Evolutionary conservation across 352 stramenopile species (phyloP).

Genomic region (Salisapilia sapeloensis): DNA sequence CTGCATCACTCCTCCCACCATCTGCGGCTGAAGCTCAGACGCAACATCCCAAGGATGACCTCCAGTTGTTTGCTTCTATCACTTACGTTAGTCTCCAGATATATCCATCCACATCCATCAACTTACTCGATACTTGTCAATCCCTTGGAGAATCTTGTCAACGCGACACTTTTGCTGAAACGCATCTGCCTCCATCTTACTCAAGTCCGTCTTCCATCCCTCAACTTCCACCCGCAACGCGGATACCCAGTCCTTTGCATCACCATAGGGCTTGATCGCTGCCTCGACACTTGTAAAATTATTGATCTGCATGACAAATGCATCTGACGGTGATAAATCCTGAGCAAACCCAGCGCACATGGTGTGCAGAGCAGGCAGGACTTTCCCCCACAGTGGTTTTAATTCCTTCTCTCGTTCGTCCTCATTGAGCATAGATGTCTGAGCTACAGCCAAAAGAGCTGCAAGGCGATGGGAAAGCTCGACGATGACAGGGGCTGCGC

Average conservation of each 20-base stretch:
- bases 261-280: slow-evolving; percentile 17
- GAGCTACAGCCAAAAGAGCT: slow-evolving; percentile 32
- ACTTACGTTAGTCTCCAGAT: not conserved
- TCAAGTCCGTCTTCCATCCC: slow-evolving; percentile 16
- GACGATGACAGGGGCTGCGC: slow-evolving; percentile 32
- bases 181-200: slow-evolving; percentile 25
- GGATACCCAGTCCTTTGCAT: slow-evolving; percentile 18
- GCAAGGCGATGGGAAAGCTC: slow-evolving; percentile 38
- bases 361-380: slow-evolving; percentile 24
- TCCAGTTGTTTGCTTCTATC: not conserved
- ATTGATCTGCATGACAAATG: slow-evolving; percentile 51
- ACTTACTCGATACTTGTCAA: too few species aligned
- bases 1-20: slow-evolving; percentile 10
- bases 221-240: slow-evolving; percentile 15
- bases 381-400: slow-evolving; percentile 23
- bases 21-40: slow-evolving; percentile 1
- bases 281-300: slow-evolving; percentile 51
- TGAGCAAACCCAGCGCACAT: slow-evolving; percentile 30
- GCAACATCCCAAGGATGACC: not conserved
- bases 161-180: too few species aligned
- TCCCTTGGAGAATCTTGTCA: too few species aligned
- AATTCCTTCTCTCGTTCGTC: slow-evolving; percentile 30
- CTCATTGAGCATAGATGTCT: slow-evolving; percentile 34
- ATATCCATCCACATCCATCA: not conserved
- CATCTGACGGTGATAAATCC: slow-evolving; percentile 18